These are phyloP conservation scores for Fusarium verrucosum DNA, from an alignment of 2,329 filamentous ascomycete genomes.

Conservation along the genomic window DNA sequence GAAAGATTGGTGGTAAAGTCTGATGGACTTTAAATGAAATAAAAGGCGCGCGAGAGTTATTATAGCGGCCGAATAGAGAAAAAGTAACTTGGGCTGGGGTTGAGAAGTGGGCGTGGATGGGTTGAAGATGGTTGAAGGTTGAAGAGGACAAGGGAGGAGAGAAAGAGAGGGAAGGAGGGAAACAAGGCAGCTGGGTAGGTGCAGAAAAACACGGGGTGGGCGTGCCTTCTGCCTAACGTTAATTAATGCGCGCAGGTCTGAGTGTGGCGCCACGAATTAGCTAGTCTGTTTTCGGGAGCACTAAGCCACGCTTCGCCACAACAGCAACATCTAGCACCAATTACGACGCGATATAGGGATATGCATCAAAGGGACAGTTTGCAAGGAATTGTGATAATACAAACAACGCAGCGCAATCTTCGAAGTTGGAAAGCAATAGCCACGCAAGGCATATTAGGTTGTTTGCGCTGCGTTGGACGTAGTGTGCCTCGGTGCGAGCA, in stretches of 20 bases:
- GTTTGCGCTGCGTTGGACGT: not conserved
- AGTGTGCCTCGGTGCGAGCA: not conserved
- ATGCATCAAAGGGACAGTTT: conserved; percentile 22
- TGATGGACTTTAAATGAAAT: conserved; percentile 21
- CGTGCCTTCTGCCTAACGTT: conserved; percentile 31
- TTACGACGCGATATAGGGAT: conserved; percentile 13
- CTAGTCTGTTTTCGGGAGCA: conserved; percentile 24
- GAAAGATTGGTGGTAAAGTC: conserved; percentile 8
- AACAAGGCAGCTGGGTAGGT: conserved; percentile 10
- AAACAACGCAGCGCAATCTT: not conserved
- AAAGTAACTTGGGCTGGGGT: conserved; percentile 30
- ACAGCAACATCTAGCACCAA: conserved; percentile 22
- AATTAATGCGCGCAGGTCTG: conserved; percentile 18
- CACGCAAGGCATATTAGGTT: not conserved
- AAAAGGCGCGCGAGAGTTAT: conserved; percentile 27
- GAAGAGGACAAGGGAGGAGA: conserved; percentile 23
- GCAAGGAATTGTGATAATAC: conserved; percentile 2
- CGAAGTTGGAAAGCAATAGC: not conserved
- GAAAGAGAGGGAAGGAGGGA: conserved; percentile 1
- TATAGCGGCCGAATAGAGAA: conserved; percentile 26
- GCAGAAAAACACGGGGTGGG: conserved; percentile 44
- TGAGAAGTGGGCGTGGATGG: conserved; percentile 31
- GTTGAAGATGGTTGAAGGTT: conserved; percentile 28
- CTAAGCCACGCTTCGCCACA: conserved; percentile 39
- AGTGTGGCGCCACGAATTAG: conserved; percentile 11